These are phyloP conservation scores for Amphicarpaea edgeworthii DNA, from an alignment of 306 rosid genomes.

Conservation along the genomic window DNA sequence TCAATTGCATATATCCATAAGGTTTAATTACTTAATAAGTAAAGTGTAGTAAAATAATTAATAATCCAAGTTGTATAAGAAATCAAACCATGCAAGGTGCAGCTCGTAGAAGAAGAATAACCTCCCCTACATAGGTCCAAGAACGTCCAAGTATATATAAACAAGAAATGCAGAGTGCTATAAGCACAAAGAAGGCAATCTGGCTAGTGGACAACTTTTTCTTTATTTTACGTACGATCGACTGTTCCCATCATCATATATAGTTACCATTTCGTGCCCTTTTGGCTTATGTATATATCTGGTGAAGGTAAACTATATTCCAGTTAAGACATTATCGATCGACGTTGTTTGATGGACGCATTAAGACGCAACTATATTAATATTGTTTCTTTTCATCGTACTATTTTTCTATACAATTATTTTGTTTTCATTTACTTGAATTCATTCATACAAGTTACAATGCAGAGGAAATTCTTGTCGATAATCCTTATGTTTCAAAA, in stretches of 20 bases:
- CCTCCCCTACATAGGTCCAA: constrained; percentile 25
- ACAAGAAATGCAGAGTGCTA: background rate
- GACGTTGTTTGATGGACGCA: background rate
- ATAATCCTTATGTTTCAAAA: no score
- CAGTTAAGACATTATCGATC: background rate
- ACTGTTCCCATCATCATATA: background rate
- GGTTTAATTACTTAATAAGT: background rate
- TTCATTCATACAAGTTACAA: constrained; percentile 4
- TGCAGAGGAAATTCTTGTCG: background rate
- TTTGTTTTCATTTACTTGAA: background rate
- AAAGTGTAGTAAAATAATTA: background rate
- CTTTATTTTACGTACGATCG: background rate
- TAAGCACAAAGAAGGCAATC: background rate
- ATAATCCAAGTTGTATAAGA: background rate
- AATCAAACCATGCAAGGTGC: no score
- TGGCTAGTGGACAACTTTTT: background rate
- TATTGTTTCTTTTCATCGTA: background rate
- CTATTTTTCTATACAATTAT: background rate
- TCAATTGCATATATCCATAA: background rate
- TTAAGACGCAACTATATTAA: background rate
- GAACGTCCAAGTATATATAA: background rate
- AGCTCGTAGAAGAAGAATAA: no score
- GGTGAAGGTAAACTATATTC: background rate
- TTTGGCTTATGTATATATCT: background rate
- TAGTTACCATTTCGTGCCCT: background rate